phyloP scores from a whole-genome alignment of 768 basidiomycete species.

The Hericium coralloides region DNA sequence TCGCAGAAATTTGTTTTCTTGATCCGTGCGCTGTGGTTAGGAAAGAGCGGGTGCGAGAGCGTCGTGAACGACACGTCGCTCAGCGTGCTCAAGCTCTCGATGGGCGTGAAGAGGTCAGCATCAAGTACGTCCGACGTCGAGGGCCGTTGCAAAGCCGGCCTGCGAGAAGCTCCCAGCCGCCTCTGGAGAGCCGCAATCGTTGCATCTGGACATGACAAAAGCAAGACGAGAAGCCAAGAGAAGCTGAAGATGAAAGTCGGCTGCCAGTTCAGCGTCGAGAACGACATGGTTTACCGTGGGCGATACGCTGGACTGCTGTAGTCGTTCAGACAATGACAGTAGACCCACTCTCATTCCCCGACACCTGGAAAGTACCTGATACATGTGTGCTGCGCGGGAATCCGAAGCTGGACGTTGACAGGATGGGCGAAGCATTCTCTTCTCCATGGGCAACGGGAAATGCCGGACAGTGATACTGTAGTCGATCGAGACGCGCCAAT shows the following conservation, averaged over 20 bases:
- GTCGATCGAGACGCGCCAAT: too few relatives aligned
- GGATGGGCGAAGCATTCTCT: too few relatives aligned
- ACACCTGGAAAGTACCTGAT: too few relatives aligned
- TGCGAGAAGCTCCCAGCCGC: background rate
- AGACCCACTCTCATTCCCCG: too few relatives aligned
- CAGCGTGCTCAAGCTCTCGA: conserved; percentile 3
- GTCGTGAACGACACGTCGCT: conserved; percentile 29
- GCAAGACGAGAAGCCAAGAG: background rate
- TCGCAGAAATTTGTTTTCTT: conserved; percentile 37
- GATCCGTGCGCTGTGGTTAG: conserved; percentile 32
- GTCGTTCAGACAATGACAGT: too few relatives aligned
- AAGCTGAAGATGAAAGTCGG: background rate
- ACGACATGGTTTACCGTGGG: background rate
- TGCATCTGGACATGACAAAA: background rate
- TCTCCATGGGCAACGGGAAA: too few relatives aligned
- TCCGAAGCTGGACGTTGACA: too few relatives aligned
- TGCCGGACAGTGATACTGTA: too few relatives aligned
- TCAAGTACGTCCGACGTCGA: background rate
- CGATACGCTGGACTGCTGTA: background rate
- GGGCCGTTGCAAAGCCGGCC: background rate
- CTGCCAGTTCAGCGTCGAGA: background rate
- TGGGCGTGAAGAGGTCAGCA: conserved; percentile 1
- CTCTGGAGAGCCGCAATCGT: background rate
- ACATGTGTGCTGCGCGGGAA: too few relatives aligned
- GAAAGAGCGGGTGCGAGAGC: conserved; percentile 36